Evolutionary conservation across 2,329 filamentous ascomycete species (phyloP).

Genomic region (Rugonectria rugulosa): DNA sequence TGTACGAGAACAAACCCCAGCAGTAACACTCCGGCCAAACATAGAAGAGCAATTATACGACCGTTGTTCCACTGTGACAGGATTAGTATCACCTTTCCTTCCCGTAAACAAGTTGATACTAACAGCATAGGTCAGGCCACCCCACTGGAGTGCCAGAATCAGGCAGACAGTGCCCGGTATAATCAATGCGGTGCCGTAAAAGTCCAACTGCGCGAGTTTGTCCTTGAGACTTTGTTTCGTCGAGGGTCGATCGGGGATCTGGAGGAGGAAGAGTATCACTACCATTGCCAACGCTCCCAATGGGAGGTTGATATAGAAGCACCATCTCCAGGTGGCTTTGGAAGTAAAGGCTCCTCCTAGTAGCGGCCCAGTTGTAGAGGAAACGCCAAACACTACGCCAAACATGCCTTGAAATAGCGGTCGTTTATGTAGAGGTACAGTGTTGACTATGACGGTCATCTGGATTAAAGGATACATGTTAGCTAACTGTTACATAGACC

Average conservation of each 20-base stretch:
- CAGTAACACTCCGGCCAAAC: slow-evolving; percentile 49
- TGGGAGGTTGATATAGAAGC: slow-evolving; percentile 16
- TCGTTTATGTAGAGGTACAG: slow-evolving; percentile 50
- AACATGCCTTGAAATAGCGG: slow-evolving; percentile 20
- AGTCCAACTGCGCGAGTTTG: slow-evolving; percentile 58
- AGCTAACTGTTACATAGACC: too few relatives aligned
- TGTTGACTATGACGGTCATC: slow-evolving; percentile 29
- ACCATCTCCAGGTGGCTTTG: slow-evolving; percentile 11
- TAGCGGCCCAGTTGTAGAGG: background rate
- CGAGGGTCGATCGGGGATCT: slow-evolving; percentile 20
- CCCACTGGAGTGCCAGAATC: slow-evolving; percentile 57
- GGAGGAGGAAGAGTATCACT: slow-evolving; percentile 37
- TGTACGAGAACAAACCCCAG: slow-evolving; percentile 50
- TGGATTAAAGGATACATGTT: slow-evolving; percentile 23
- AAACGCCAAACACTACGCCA: slow-evolving; percentile 4
- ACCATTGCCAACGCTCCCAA: slow-evolving; percentile 32
- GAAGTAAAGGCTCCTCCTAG: slow-evolving; percentile 5
- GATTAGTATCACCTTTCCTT: background rate
- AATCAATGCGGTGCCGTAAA: slow-evolving; percentile 61
- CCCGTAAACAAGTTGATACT: slow-evolving; percentile 28
- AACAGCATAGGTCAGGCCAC: slow-evolving; percentile 45
- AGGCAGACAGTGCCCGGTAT: slow-evolving; percentile 58
- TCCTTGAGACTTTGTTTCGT: slow-evolving; percentile 40
- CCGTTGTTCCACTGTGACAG: slow-evolving; percentile 49
- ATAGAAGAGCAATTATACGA: slow-evolving; percentile 53